Evolutionary conservation across 768 basidiomycete species (phyloP).

Genomic region (Sporobolomyces pararoseus): DNA sequence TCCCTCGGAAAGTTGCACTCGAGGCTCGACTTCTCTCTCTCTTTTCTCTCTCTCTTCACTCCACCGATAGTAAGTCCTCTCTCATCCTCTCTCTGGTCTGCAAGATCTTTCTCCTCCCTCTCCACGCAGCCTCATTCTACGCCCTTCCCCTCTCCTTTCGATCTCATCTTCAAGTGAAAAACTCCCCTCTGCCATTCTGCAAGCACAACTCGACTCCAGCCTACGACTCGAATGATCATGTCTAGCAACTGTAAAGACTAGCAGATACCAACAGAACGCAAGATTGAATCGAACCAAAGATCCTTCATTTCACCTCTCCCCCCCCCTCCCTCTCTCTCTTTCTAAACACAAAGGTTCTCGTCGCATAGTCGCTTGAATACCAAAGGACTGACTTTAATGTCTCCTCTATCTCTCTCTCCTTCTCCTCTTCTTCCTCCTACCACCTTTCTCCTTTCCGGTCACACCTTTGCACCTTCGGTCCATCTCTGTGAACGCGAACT

Average conservation of each 20-base stretch:
- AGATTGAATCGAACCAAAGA: no score
- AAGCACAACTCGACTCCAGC: no score
- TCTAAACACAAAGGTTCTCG: slow-evolving; percentile 10
- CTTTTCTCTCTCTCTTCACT: slow-evolving; percentile 21
- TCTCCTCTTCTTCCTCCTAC: not conserved
- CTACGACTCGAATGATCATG: no score
- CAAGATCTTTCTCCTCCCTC: not conserved
- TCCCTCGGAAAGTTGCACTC: no score
- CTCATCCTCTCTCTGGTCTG: not conserved
- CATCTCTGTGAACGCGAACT: slow-evolving; percentile 13
- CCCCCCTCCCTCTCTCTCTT: not conserved
- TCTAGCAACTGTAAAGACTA: no score
- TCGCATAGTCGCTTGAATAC: slow-evolving; percentile 25
- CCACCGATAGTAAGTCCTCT: slow-evolving; percentile 23
- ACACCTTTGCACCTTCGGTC: not conserved
- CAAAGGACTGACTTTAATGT: slow-evolving; percentile 11
- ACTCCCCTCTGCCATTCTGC: no score
- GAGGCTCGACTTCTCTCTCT: no score
- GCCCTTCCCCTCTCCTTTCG: slow-evolving; percentile 3
- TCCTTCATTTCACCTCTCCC: not conserved
- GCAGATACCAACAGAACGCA: no score
- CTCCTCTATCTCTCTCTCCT: slow-evolving; percentile 1
- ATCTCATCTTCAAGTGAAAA: no score
- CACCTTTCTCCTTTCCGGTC: not conserved
- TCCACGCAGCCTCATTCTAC: not conserved